Conservation (phyloP, 2,329 filamentous ascomycete genomes). For the Phyllosticta citribraziliensis region DNA sequence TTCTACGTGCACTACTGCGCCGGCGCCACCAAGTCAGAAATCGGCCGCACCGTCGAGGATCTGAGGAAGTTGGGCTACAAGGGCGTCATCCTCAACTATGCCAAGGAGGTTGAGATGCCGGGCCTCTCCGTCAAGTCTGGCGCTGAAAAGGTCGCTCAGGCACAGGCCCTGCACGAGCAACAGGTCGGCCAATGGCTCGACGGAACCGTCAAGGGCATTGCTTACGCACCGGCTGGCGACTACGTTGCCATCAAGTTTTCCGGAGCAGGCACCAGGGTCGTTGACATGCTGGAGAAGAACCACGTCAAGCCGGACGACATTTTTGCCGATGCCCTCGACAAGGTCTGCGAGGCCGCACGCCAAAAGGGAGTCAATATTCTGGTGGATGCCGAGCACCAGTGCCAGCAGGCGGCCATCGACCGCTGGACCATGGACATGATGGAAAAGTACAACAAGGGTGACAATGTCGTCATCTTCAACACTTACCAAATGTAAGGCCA, state of each 20-base stretch:
- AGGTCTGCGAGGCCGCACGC: slow-evolving; percentile 35
- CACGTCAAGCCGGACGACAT: slow-evolving; percentile 29
- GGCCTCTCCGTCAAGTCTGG: neutral
- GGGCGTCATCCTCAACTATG: slow-evolving; percentile 78
- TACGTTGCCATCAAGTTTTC: slow-evolving; percentile 39
- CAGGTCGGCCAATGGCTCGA: slow-evolving; percentile 47
- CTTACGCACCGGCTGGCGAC: slow-evolving; percentile 34
- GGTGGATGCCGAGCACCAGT: slow-evolving; percentile 46
- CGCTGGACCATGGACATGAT: slow-evolving; percentile 44
- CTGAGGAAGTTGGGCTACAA: slow-evolving; percentile 64
- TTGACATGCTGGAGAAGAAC: slow-evolving; percentile 28
- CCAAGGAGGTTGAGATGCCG: slow-evolving; percentile 50
- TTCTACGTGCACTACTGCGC: slow-evolving; percentile 90
- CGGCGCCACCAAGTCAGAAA: slow-evolving; percentile 61
- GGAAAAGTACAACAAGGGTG: slow-evolving; percentile 40
- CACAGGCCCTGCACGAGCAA: slow-evolving; percentile 29
- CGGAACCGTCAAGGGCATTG: slow-evolving; percentile 62
- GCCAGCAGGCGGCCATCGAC: slow-evolving; percentile 43
- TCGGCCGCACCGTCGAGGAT: slow-evolving; percentile 50
- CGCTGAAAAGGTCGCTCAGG: neutral
- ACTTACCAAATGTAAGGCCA: slow-evolving; percentile 42
- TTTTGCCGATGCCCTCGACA: slow-evolving; percentile 34
- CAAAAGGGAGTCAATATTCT: slow-evolving; percentile 36
- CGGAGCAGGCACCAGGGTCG: slow-evolving; percentile 1
- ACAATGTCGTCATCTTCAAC: slow-evolving; percentile 56